phyloP scores from a whole-genome alignment of 1,139 yeast genomes.

The Zhuliangozyma parablackwelliae region DNA sequence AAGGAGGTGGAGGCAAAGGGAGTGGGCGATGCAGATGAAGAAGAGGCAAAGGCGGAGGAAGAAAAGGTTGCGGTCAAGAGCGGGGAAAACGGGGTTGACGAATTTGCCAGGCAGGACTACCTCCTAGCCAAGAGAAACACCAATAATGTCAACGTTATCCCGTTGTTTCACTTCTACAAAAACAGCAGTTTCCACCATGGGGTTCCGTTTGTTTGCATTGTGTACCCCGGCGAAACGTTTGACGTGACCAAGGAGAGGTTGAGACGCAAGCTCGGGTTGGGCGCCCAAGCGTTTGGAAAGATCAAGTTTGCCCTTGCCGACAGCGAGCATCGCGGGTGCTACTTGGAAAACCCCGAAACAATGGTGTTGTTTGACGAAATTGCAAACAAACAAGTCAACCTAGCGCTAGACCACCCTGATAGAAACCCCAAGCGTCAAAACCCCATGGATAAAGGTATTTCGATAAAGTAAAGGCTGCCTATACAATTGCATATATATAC shows the following conservation, averaged over 20 bases:
- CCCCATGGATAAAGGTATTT: slow-evolving; percentile 58
- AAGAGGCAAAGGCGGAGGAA: no score
- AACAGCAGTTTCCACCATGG: slow-evolving; percentile 74
- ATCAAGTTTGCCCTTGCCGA: slow-evolving; percentile 61
- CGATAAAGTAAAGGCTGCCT: slow-evolving; percentile 26
- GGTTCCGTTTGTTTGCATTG: slow-evolving; percentile 75
- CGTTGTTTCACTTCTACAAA: slow-evolving; percentile 70
- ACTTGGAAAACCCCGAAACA: slow-evolving; percentile 53
- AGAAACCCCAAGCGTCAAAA: slow-evolving; percentile 48
- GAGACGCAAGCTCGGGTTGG: slow-evolving; percentile 65
- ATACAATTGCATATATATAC: background rate
- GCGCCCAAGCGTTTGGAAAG: slow-evolving; percentile 73
- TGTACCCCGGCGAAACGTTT: slow-evolving; percentile 62
- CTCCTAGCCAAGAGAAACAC: slow-evolving; percentile 28
- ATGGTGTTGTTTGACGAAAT: slow-evolving; percentile 54
- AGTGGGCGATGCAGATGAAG: no score
- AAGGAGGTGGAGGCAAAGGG: background rate
- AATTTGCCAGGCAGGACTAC: slow-evolving; percentile 24
- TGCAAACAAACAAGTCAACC: slow-evolving; percentile 35
- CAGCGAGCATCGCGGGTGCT: slow-evolving; percentile 35
- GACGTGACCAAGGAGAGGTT: slow-evolving; percentile 64
- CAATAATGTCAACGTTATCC: slow-evolving; percentile 37
- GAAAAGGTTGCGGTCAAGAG: no score
- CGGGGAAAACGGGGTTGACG: slow-evolving; percentile 10
- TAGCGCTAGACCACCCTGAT: slow-evolving; percentile 88